Evolutionary conservation across 768 basidiomycete species (phyloP).

Genomic region (Phaeolepiota aurea): DNA sequence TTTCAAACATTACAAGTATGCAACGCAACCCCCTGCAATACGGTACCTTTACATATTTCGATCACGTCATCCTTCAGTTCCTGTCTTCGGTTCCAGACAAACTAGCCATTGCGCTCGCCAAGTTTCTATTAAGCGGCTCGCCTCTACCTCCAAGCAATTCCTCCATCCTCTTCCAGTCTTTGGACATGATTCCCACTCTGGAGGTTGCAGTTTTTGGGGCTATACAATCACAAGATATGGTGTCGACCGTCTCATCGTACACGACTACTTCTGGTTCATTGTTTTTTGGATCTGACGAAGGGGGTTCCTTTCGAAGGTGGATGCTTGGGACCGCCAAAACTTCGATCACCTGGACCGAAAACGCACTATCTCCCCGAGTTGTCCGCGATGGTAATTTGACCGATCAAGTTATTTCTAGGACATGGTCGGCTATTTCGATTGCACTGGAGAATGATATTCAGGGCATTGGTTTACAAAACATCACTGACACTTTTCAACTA

Average conservation of each 20-base stretch:
- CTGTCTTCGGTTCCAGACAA: slow-evolving; percentile 40
- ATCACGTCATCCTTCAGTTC: slow-evolving; percentile 53
- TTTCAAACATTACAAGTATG: slow-evolving; percentile 17
- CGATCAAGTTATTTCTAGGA: slow-evolving; percentile 33
- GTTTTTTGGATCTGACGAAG: slow-evolving; percentile 53
- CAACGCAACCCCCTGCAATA: slow-evolving; percentile 41
- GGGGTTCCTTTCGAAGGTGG: slow-evolving; percentile 43
- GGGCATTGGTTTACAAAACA: slow-evolving; percentile 31
- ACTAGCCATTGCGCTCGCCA: slow-evolving; percentile 35
- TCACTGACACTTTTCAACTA: slow-evolving; percentile 31
- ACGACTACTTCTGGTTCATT: slow-evolving; percentile 37
- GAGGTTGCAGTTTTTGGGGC: slow-evolving; percentile 63
- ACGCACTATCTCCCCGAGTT: slow-evolving; percentile 37
- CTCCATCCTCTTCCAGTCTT: slow-evolving; percentile 28
- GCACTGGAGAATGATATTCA: slow-evolving; percentile 21
- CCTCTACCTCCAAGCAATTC: slow-evolving; percentile 31
- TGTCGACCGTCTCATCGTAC: slow-evolving; percentile 41
- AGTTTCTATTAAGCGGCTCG: slow-evolving; percentile 34
- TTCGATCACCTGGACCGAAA: slow-evolving; percentile 44
- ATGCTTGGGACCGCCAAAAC: slow-evolving; percentile 35
- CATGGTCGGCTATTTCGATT: slow-evolving; percentile 37
- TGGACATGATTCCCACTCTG: slow-evolving; percentile 38
- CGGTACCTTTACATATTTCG: slow-evolving; percentile 44
- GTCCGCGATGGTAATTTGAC: slow-evolving; percentile 41
- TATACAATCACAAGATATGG: slow-evolving; percentile 38